Percentiles rank a stretch among this genome's conserved stretches.
These are phyloP conservation scores for Fennellomyces sp. DNA, from an alignment of 371 early-diverging fungal genomes.

Conservation along the genomic window DNA sequence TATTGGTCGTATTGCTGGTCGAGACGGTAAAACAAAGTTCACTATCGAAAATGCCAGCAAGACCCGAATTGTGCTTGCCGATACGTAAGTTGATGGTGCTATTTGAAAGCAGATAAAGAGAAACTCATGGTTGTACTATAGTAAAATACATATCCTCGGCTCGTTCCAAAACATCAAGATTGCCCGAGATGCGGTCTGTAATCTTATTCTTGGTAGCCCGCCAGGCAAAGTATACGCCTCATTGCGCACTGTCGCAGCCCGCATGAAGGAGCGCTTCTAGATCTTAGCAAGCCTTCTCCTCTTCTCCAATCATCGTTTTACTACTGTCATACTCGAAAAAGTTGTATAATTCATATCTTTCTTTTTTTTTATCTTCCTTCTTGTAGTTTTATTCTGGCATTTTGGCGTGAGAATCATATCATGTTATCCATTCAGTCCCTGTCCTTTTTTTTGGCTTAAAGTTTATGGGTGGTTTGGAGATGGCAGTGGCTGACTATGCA, in stretches of 20 bases:
- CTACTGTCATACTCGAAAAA: too few relatives aligned
- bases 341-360: too few relatives aligned
- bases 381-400: too few relatives aligned
- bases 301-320: too few relatives aligned
- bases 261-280: slow-evolving; percentile 95
- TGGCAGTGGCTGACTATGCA: too few relatives aligned
- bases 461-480: too few relatives aligned
- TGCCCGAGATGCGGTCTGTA: slow-evolving; percentile 95
- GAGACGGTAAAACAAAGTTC: slow-evolving; percentile 97
- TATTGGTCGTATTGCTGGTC: slow-evolving; percentile 99
- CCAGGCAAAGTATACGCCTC: slow-evolving; percentile 98
- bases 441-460: too few relatives aligned
- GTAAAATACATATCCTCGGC: slow-evolving; percentile 96
- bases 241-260: slow-evolving; percentile 83
- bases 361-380: too few relatives aligned
- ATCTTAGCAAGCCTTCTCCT: too few relatives aligned
- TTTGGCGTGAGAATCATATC: too few relatives aligned
- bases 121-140: slow-evolving; percentile 16
- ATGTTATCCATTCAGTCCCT: too few relatives aligned
- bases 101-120: neutral
- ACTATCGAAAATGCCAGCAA: slow-evolving; percentile 93
- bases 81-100: slow-evolving; percentile 78
- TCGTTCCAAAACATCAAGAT: slow-evolving; percentile 96
- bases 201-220: slow-evolving; percentile 96
- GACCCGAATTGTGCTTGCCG: slow-evolving; percentile 97